Conservation (phyloP, 2,329 filamentous ascomycete species). For the Diaporthe australafricana region DNA sequence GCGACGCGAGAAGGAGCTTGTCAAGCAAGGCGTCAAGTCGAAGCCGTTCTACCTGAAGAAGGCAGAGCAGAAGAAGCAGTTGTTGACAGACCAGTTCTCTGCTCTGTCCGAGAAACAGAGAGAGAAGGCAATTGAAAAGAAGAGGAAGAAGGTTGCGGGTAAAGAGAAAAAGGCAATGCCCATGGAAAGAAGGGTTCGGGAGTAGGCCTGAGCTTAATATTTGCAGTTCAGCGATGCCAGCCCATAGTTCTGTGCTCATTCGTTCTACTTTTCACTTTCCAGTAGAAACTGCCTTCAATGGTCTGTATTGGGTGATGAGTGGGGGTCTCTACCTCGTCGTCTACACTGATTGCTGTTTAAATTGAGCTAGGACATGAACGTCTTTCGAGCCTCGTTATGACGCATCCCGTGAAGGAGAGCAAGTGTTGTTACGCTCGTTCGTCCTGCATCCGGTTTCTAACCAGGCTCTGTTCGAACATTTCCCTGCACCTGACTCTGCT, state of each 20-base stretch:
- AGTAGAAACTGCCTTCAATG: not conserved
- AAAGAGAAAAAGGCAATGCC: conserved; percentile 87
- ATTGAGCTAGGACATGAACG: not conserved
- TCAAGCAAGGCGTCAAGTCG: conserved; percentile 89
- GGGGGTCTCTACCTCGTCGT: not conserved
- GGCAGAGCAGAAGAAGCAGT: conserved; percentile 88
- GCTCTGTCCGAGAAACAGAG: conserved; percentile 88
- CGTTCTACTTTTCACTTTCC: not conserved
- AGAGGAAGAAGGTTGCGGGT: conserved; percentile 87
- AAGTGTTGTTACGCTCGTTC: not conserved
- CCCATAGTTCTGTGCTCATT: not conserved
- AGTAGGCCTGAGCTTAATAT: conserved; percentile 32
- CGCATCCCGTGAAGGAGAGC: not conserved
- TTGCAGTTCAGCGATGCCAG: not conserved
- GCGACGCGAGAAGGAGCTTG: conserved; percentile 83
- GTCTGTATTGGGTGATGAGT: not conserved
- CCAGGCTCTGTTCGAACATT: conserved; percentile 75
- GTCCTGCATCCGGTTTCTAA: conserved; percentile 46
- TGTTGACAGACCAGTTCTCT: conserved; percentile 82
- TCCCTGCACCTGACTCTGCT: conserved; percentile 85
- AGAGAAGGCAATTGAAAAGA: conserved; percentile 85
- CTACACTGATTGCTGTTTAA: not conserved
- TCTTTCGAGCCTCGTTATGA: too few species aligned
- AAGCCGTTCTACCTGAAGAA: conserved; percentile 93
- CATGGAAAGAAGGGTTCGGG: conserved; percentile 57